A percentile compares a stretch with the other conserved stretches of the same genome.
phyloP scores from a whole-genome alignment of 1,139 yeast species.

The Diutina pseudorugosa region DNA sequence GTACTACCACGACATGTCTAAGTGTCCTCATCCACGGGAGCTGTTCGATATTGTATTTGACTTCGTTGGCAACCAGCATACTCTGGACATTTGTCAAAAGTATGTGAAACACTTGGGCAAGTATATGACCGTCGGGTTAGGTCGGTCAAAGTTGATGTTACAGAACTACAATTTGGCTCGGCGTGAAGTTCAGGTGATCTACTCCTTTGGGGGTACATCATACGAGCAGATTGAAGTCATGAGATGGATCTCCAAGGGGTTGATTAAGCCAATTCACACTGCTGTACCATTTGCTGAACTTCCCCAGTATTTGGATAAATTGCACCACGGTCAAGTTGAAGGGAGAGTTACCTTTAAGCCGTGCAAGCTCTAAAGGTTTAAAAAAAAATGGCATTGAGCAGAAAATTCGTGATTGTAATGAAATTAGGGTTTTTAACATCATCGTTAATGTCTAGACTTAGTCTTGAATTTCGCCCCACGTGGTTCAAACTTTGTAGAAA shows the following conservation, averaged over 20 bases:
- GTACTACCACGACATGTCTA: constrained; percentile 21
- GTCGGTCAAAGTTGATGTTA: constrained; percentile 19
- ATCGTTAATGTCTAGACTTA: not conserved
- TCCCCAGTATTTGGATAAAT: constrained; percentile 22
- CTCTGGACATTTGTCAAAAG: constrained; percentile 21
- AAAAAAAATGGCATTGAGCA: no score
- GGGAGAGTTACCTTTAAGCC: constrained; percentile 37
- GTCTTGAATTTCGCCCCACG: not conserved
- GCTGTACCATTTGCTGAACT: constrained; percentile 22
- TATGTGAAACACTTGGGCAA: constrained; percentile 27
- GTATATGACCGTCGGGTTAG: constrained; percentile 34
- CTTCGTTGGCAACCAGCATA: constrained; percentile 31
- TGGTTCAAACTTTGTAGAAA: not conserved
- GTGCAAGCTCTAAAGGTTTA: not conserved
- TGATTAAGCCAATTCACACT: constrained; percentile 25
- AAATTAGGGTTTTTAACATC: no score
- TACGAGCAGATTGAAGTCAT: constrained; percentile 32
- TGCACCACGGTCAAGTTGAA: constrained; percentile 26
- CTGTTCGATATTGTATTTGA: constrained; percentile 32
- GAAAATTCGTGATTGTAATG: no score
- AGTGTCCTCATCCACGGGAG: constrained; percentile 17
- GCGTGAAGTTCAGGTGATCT: constrained; percentile 29
- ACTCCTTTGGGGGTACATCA: constrained; percentile 36
- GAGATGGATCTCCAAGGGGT: constrained; percentile 31
- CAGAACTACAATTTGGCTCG: constrained; percentile 25